Percentiles rank a stretch among this genome's conserved stretches.
These are phyloP conservation scores for Tolypocladium guangdongense DNA, from an alignment of 2,329 filamentous ascomycete species.

Conservation along the genomic window DNA sequence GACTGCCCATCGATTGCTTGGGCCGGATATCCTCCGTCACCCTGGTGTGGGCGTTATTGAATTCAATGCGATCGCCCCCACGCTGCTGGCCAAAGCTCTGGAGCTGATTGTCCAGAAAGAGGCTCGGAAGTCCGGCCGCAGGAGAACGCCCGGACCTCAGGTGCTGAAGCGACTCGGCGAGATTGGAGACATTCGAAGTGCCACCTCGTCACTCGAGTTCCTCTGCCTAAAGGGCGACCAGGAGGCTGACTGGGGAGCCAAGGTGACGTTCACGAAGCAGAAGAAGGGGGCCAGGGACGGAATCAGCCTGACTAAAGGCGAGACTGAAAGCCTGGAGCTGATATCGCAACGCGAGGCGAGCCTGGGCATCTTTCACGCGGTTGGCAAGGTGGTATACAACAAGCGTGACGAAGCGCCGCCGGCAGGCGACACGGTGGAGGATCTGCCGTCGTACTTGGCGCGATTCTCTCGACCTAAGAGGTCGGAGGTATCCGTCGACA, in stretches of 20 bases:
- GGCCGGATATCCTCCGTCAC: constrained; percentile 75
- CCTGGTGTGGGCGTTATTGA: constrained; percentile 71
- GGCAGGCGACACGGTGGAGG: constrained; percentile 32
- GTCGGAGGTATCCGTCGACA: constrained; percentile 58
- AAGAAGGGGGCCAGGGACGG: constrained; percentile 50
- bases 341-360: constrained; percentile 82
- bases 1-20: constrained; percentile 81
- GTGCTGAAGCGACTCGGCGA: constrained; percentile 74
- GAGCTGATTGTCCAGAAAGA: constrained; percentile 78
- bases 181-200: constrained; percentile 83
- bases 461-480: constrained; percentile 47
- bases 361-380: constrained; percentile 89
- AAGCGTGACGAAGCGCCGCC: constrained; percentile 57
- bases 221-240: constrained; percentile 73
- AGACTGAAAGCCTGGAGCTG: constrained; percentile 67
- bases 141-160: constrained; percentile 63
- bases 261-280: constrained; percentile 56
- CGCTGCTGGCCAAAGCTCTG: constrained; percentile 73
- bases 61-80: constrained; percentile 86
- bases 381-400: constrained; percentile 94
- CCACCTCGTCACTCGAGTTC: constrained; percentile 87
- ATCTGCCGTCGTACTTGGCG: constrained; percentile 47
- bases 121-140: constrained; percentile 63
- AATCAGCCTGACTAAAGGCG: constrained; percentile 58
- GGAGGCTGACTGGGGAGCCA: constrained; percentile 64